Base-by-base conservation (phyloP, 2,329 filamentous ascomycete genomes). In the Fusarium globosum region DNA sequence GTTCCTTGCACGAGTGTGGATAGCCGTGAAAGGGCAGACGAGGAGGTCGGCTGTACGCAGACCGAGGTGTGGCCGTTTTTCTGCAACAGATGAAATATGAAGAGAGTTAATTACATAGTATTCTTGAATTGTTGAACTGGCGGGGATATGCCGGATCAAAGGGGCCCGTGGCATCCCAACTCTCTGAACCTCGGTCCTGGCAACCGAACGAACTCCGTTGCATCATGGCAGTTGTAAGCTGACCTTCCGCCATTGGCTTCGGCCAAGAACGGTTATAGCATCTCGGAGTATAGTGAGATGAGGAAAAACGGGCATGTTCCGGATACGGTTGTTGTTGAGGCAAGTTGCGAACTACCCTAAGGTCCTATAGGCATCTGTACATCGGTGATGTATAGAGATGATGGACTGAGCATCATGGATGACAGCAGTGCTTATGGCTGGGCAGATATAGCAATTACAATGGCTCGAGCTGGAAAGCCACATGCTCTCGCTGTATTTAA, bases 71-170 rank as follows among this genome's bases (percentile, higher is more conserved):
- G 63, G 52, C 68, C 53, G 55, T 38, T 33, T 35, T 35, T 10
- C 36, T 26, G 20, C 21, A 39, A 46, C 53, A 49, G 55, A 38
- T 38, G 51, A 42, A 35, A 33, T 56, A 49, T 57, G 46, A 30
- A 28, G 38, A 39, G 42, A 35, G 21, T 30, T 42, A 14, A 33
- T 33, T 33, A 33, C 33, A 14, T 33, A 33, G 33, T 33, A 13
- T 52, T 51, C 48, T 39, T 38, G 35, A 42, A 56, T n/a, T 65
- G 48, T 58, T 28, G 30, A 49, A 61, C 36, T 33, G 57, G 55
- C 59, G 57, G 62, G 58, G 65, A 66, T 61, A 69, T 62, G 57
- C 75, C 76, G 76, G 76, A 61, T 78, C 75, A 78, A 78, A 76
- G 60, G 76, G 76, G 76, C 75, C 35, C 38, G 45, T 61, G 49